phyloP scores from a whole-genome alignment of 192 early-diverging fungal species.

The Coemansia sp. region DNA sequence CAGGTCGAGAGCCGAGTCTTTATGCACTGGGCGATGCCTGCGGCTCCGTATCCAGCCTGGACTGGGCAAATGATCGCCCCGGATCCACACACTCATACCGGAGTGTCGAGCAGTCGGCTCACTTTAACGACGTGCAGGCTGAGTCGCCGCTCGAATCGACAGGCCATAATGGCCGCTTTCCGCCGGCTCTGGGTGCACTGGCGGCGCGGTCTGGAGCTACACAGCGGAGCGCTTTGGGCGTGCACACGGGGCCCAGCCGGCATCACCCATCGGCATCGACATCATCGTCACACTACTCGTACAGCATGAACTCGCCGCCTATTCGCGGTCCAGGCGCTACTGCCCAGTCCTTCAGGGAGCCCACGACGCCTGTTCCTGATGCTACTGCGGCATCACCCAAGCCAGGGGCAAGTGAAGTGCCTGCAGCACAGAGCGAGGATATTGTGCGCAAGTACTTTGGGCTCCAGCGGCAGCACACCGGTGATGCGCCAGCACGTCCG shows the following conservation, averaged over 20 bases:
- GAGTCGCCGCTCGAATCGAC: slow-evolving; percentile 46
- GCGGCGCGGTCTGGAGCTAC: slow-evolving; percentile 27
- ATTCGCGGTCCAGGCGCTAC: slow-evolving; percentile 15
- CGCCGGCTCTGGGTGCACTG: slow-evolving; percentile 41
- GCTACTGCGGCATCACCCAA: slow-evolving; percentile 11
- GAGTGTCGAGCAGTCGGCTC: slow-evolving; percentile 22
- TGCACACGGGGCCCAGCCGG: slow-evolving; percentile 22
- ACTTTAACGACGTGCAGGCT: slow-evolving; percentile 24
- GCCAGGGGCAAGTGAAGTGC: slow-evolving; percentile 3
- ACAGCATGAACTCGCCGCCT: slow-evolving; percentile 28
- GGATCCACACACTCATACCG: slow-evolving; percentile 36
- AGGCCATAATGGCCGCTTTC: slow-evolving; percentile 24
- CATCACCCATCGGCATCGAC: slow-evolving; percentile 44
- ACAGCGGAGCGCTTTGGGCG: slow-evolving; percentile 22
- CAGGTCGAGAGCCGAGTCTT: slow-evolving; percentile 18
- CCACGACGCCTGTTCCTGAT: slow-evolving; percentile 11
- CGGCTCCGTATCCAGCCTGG: slow-evolving; percentile 43
- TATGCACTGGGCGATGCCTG: slow-evolving; percentile 34
- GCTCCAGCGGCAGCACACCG: slow-evolving; percentile 22
- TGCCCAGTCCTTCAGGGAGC: slow-evolving; percentile 15
- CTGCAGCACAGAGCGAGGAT: slow-evolving; percentile 33
- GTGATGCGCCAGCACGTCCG: background rate
- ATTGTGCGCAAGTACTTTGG: slow-evolving; percentile 54
- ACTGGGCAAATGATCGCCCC: slow-evolving; percentile 43
- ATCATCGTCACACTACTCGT: slow-evolving; percentile 44